These are phyloP conservation scores for Xylaria hypoxylon DNA, from an alignment of 2,329 filamentous ascomycete species.

Conservation along the genomic window DNA sequence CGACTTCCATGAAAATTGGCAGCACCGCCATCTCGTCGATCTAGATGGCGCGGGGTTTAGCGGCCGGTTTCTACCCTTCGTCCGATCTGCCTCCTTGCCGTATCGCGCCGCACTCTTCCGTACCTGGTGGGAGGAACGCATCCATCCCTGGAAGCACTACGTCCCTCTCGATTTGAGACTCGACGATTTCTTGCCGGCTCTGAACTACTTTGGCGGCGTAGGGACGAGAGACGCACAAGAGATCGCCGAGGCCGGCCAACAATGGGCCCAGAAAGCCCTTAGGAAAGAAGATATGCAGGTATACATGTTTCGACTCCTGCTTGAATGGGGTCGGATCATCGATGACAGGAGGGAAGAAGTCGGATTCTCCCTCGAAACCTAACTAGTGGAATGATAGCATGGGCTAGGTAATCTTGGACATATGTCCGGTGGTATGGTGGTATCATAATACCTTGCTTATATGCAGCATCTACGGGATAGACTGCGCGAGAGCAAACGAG, in stretches of 20 bases:
- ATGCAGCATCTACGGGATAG: neutral
- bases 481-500: neutral
- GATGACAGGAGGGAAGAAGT: slow-evolving; percentile 55
- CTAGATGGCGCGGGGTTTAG: slow-evolving; percentile 67
- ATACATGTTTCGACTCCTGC: slow-evolving; percentile 65
- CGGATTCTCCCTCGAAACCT: slow-evolving; percentile 45
- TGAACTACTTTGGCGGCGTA: slow-evolving; percentile 48
- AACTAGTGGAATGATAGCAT: neutral
- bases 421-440: neutral
- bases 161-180: slow-evolving; percentile 66
- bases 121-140: slow-evolving; percentile 73
- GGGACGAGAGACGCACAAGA: slow-evolving; percentile 54
- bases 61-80: slow-evolving; percentile 63
- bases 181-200: slow-evolving; percentile 44
- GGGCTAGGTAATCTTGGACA: neutral
- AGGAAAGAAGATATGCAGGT: slow-evolving; percentile 69
- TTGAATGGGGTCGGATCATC: slow-evolving; percentile 60
- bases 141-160: slow-evolving; percentile 73
- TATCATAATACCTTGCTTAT: neutral
- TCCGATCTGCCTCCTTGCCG: slow-evolving; percentile 63
- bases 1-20: slow-evolving; percentile 54
- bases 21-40: slow-evolving; percentile 67
- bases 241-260: slow-evolving; percentile 64
- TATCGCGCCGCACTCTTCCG: slow-evolving; percentile 71
- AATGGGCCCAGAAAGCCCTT: slow-evolving; percentile 67